A percentile compares a stretch with the other conserved stretches of the same genome.
These are phyloP conservation scores for Linnemannia schmuckeri DNA, from an alignment of 192 early-diverging fungal species.

Conservation along the genomic window DNA sequence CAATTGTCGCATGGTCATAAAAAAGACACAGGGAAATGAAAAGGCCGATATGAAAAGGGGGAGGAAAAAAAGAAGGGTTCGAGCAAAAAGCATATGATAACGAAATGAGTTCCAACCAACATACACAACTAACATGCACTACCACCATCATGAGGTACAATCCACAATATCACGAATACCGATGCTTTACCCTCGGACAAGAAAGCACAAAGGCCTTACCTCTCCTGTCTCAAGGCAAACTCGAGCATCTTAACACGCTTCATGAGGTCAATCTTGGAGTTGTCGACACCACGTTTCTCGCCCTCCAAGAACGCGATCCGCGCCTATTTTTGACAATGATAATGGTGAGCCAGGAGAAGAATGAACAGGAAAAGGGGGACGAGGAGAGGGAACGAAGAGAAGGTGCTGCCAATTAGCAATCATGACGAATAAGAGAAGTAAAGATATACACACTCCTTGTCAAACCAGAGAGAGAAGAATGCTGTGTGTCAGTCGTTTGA, in stretches of 20 bases:
- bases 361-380: neutral
- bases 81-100: conserved; percentile 27
- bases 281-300: conserved; percentile 81
- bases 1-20: conserved; percentile 1
- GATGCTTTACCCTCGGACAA: neutral
- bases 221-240: conserved; percentile 80
- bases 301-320: conserved; percentile 83
- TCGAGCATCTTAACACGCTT: conserved; percentile 90
- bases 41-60: conserved; percentile 10
- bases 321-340: conserved; percentile 61
- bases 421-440: conserved; percentile 4
- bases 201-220: conserved; percentile 60
- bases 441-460: too few relatives aligned
- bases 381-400: neutral
- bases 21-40: neutral
- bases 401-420: neutral
- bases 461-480: neutral
- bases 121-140: neutral
- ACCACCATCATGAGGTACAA: neutral
- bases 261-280: conserved; percentile 78
- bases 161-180: neutral
- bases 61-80: neutral
- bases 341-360: conserved; percentile 3
- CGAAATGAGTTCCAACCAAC: neutral
- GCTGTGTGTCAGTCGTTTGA: neutral